Base-by-base conservation (phyloP, 495 filamentous ascomycete genomes). In the Diplogelasinospora grovesii region DNA sequence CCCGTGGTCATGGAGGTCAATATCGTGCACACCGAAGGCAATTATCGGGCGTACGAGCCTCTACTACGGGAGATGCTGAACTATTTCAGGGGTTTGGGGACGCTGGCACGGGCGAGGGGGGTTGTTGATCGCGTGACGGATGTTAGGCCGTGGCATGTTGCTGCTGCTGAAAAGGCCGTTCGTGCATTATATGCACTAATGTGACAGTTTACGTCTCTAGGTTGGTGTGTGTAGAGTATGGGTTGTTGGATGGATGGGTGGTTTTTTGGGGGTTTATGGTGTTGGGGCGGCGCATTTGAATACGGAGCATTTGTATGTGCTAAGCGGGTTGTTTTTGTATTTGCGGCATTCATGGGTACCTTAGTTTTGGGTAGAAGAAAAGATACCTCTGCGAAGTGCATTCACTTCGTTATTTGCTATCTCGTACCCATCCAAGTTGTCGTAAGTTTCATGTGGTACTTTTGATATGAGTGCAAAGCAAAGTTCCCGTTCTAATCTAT, bases 81-180 rank as follows among this genome's bases (percentile, higher is more conserved):
- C n/a, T 78, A 81, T 64, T 95, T 87, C 61, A 65, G 85, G 27
- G 80, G 77, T n/a, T 57, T 97, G 41, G 80, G 76, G 0, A 77
- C 80, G 20, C 66, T 96, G 54, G 85, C 84, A 19, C 72, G 81
- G 39, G 73, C 76, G 20, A 74, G 81, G 45, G 84, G 85, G 3
- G 68, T 84, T 29, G 68, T 78, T 36, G 75, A 79, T 32, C 67
- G 69, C 14, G 78, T 78, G 32, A 63, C 58, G 18, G 80, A 82
- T 42, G 73, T 81, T 0, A 56, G 89, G 48, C 89, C 89, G 16
- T 90, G 85, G 83, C 89, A 96, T 71, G 70, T 96, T 45, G 83
- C 78, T 19, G 83, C 78, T n/a, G 88, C 81, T 22, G 71, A 82
- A 50, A 81, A 82, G 59, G 84, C 69, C 2, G 74, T 72, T 4